Base-by-base conservation (phyloP, 805 yeast genomes). In the Candida adriatica region DNA sequence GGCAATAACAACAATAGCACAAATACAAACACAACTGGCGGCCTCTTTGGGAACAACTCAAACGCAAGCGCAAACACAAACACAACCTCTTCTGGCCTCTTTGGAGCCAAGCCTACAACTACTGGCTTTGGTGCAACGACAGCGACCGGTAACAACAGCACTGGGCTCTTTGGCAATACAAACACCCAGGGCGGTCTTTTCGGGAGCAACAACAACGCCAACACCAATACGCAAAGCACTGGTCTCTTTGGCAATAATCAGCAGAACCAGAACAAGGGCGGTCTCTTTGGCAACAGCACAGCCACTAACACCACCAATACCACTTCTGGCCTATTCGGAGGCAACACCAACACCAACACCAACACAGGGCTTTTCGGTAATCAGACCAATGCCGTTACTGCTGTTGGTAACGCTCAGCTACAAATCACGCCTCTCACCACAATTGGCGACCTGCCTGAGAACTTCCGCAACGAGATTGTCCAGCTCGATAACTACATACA, bases 361-460 rank as follows among this genome's bases (percentile, higher is more conserved):
- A 13, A 25, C 35, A 15, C 25, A 18, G 31, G 42, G 16, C 32
- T 42, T 8, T 42, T 42, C 29, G 43, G 46, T 22, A 30, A 30
- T 14, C 39, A 30, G 20, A 28, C 16, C 13, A 39, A 41, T 15
- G 35, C 35, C 20, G 37, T 39, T 27, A 42, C 41, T 27, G 37
- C 38, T 17, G 38, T 38, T 25, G 50, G 44, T 24, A 59, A 56
- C 16, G 56, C 45, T 32, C 57, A 53, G 26, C 66, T 62, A 24
- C 66, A 64, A 16, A 61, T 83, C 27, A 79, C 81, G 8, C 75
- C 87, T 10, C 73, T 83, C 76, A 79, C 90, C 1, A 68, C 81
- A 30, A 81, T 83, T 8, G 74, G 75, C 7, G 90, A 81, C 38
- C 59, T 83, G 24, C 88, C 92, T 3, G 79, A 73, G n/a, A 68